Evolutionary conservation across 441 rosid genomes (phyloP), one percentile per base, ranked within the genome.

Genomic region (Croton setiger): DNA sequence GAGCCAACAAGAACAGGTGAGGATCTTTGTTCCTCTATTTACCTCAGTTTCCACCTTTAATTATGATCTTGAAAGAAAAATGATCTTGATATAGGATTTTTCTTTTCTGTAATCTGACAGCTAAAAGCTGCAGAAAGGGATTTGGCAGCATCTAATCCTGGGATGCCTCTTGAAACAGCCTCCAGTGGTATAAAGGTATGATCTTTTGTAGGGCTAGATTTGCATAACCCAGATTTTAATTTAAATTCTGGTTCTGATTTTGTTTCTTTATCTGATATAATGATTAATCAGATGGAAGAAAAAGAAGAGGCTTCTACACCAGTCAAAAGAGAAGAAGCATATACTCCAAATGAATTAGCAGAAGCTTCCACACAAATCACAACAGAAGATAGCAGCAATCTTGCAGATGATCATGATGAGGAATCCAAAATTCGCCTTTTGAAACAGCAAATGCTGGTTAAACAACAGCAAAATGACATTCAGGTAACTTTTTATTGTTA

Each of bases 401-500:
- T 71, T 45, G 78, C 51, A 45, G 80, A 61, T 59, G 61, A 69
- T 67, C 70, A 64, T 51, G 78, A 84, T 1, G 87, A 88, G 74
- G 87, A 84, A 81, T 48, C 72, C 66, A 84, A 80, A 78, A 77
- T 27, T 58, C 79, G 61, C 75, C 61, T 67, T 70, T 60, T 74
- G 63, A 90, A 86, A 73, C 89, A 87, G 62, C 73, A 81, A 64
- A 81, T 79, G 70, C 66, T 87, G 67, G 83, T 91, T 80, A 85
- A 86, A 77, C 85, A 82, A 65, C 99, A 94, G 66, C 85, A 92
- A 66, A 73, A 70, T 68, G 85, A 86, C 72, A 82, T 92, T 72
- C 78, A 85, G 89, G 99, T 90, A 78, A 62, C 68, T 75, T 37
- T 54, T 71, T 35, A 41, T 53, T 55, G 33, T 36, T 12, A 33